Evolutionary conservation across 192 early-diverging fungal genomes (phyloP).

Genomic region (Entomortierella parvispora): DNA sequence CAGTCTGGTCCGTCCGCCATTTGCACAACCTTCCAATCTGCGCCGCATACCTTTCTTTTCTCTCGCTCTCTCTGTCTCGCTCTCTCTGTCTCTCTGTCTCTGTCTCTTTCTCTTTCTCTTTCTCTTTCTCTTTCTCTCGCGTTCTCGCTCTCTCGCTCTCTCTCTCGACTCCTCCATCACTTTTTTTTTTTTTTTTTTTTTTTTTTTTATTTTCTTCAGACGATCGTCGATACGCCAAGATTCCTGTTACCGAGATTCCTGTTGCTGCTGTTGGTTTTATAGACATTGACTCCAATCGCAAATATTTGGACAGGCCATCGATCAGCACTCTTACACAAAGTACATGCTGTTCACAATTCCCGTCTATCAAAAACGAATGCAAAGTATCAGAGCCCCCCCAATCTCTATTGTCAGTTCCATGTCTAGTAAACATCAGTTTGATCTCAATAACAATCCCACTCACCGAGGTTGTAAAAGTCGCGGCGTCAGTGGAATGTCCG

Average conservation of each 20-base stretch:
- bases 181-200: constrained; percentile 5
- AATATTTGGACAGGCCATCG: background rate
- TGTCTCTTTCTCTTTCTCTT: too few relatives aligned
- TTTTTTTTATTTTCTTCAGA: constrained; percentile 4
- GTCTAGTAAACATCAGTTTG: background rate
- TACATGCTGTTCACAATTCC: constrained; percentile 34
- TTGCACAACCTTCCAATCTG: too few relatives aligned
- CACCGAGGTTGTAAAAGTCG: constrained; percentile 21
- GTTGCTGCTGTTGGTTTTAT: background rate
- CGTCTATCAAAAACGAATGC: background rate
- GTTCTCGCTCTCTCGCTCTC: background rate
- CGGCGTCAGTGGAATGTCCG: background rate
- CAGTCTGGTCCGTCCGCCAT: too few relatives aligned
- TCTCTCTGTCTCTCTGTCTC: too few relatives aligned
- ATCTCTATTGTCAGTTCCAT: background rate
- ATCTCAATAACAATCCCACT: background rate
- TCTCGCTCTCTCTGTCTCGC: too few relatives aligned
- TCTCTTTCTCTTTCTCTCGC: background rate
- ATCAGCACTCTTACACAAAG: constrained; percentile 20
- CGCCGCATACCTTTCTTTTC: too few relatives aligned
- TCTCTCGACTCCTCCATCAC: background rate
- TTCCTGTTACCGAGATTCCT: background rate
- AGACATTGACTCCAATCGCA: too few relatives aligned
- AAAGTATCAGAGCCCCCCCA: background rate
- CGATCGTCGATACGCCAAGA: too few relatives aligned